A percentile compares a stretch with the other conserved stretches of the same genome.
Evolutionary conservation across 2,329 filamentous ascomycete genomes (phyloP).

Genomic region (Pseudogymnoascus sp.): DNA sequence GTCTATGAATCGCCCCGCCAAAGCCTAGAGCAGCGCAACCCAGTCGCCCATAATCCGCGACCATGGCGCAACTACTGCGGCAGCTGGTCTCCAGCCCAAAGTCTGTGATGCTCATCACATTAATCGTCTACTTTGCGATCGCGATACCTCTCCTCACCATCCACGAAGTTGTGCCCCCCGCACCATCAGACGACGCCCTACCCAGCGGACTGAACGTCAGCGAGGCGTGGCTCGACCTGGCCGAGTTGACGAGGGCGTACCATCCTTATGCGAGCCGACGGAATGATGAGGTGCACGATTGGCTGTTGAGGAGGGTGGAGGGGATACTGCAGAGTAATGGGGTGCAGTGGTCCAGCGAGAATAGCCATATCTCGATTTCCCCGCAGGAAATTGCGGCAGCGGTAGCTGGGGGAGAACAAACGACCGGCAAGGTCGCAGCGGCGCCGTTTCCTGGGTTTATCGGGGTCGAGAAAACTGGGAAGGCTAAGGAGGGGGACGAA

Average conservation of each 20-base stretch:
- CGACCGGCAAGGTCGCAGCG: background rate
- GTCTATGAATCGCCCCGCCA: constrained; percentile 2
- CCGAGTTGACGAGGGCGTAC: constrained; percentile 62
- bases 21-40: background rate
- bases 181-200: constrained; percentile 45
- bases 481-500: background rate
- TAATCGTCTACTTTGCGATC: constrained; percentile 68
- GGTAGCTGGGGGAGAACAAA: background rate
- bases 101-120: constrained; percentile 74
- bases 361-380: constrained; percentile 12
- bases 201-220: constrained; percentile 67
- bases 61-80: background rate
- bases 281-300: constrained; percentile 74
- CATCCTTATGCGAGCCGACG: constrained; percentile 83
- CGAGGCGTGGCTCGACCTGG: constrained; percentile 79
- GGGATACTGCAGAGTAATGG: constrained; percentile 59
- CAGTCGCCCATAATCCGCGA: background rate
- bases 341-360: constrained; percentile 38
- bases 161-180: constrained; percentile 66
- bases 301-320: constrained; percentile 63
- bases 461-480: background rate
- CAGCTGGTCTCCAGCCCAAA: constrained; percentile 62
- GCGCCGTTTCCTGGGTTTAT: background rate
- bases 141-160: constrained; percentile 63
- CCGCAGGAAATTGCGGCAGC: background rate